These are phyloP conservation scores for Emericellopsis atlantica DNA, from an alignment of 2,329 filamentous ascomycete genomes.

Conservation along the genomic window DNA sequence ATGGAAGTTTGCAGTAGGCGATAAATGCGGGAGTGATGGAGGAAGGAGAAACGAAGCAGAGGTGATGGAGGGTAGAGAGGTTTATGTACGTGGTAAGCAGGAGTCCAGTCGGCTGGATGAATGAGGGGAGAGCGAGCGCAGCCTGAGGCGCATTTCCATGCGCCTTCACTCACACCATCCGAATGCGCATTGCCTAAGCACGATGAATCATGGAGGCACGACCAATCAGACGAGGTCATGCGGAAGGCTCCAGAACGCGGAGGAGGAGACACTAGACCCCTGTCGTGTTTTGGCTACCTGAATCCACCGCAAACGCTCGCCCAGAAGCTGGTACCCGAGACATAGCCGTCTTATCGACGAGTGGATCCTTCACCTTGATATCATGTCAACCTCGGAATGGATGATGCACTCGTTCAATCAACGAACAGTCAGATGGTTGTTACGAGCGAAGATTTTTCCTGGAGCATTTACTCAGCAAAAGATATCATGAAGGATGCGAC, in stretches of 20 bases:
- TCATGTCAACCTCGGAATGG: not conserved
- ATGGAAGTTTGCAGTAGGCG: not conserved
- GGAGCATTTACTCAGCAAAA: too few relatives aligned
- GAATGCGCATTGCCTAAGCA: not conserved
- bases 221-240: not conserved
- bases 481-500: not conserved
- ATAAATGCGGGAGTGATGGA: not conserved
- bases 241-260: not conserved
- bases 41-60: not conserved
- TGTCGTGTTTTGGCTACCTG: not conserved
- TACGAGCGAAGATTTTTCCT: too few relatives aligned
- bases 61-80: constrained; percentile 1
- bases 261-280: not conserved
- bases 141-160: not conserved
- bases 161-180: not conserved
- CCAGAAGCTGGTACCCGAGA: not conserved
- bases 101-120: not conserved
- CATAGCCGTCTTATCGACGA: not conserved
- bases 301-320: not conserved
- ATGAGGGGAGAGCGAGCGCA: not conserved
- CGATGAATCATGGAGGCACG: not conserved
- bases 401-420: not conserved
- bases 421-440: too few relatives aligned
- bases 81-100: not conserved
- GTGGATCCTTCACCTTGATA: not conserved